Conservation (phyloP, 108 stramenopile genomes). For the Epithemia pelagica region DNA sequence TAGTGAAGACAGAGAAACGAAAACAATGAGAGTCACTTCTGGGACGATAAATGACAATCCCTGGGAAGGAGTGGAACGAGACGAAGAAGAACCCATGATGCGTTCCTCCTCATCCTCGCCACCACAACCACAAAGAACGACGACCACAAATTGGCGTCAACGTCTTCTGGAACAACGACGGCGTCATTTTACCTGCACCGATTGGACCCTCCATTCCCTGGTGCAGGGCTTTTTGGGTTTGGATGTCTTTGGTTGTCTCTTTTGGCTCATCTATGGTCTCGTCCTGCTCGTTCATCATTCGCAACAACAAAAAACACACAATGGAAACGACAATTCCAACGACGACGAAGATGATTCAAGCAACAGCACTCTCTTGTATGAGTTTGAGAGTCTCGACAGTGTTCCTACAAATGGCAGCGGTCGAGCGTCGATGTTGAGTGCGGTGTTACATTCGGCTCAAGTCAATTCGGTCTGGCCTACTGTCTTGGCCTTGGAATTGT, state of each 20-base stretch:
- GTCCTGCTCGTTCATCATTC: background rate
- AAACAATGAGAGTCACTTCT: background rate
- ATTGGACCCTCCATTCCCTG: background rate
- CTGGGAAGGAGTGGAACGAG: background rate
- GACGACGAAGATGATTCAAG: background rate
- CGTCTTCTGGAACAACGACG: background rate
- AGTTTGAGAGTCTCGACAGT: too few relatives aligned
- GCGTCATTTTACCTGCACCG: background rate
- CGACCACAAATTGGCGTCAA: too few relatives aligned
- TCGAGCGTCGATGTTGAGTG: too few relatives aligned
- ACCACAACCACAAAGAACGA: too few relatives aligned
- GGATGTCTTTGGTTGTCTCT: background rate
- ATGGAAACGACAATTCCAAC: background rate
- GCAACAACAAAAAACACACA: background rate
- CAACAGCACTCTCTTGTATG: too few relatives aligned
- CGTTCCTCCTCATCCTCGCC: too few relatives aligned
- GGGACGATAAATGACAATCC: background rate
- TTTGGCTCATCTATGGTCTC: background rate
- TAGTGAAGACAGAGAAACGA: too few relatives aligned
- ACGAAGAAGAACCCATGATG: slow-evolving; percentile 1
- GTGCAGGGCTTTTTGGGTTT: background rate
- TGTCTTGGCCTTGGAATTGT: background rate
- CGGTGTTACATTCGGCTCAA: too few relatives aligned
- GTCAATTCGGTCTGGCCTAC: background rate
- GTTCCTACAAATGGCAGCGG: too few relatives aligned